phyloP scores from a whole-genome alignment of 129 eudicot genomes.

The Mikania micrantha region DNA sequence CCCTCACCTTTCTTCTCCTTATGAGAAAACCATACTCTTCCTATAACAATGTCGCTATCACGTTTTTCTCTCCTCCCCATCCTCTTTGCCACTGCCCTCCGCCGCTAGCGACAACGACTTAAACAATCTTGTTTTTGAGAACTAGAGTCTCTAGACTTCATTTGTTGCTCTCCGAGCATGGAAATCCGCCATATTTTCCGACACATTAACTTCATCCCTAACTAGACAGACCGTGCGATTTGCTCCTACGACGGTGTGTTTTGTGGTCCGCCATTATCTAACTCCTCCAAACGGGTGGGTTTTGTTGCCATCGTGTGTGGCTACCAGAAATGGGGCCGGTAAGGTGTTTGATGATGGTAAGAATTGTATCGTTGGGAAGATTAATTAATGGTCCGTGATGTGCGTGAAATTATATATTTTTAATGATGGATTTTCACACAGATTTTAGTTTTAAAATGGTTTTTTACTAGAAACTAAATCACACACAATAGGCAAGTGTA shows the following conservation, averaged over 20 bases:
- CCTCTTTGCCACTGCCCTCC: slow-evolving; percentile 25
- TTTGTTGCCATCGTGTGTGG: slow-evolving; percentile 66
- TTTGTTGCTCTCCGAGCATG: slow-evolving; percentile 91
- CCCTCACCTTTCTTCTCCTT: too few relatives aligned
- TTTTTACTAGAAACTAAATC: too few relatives aligned
- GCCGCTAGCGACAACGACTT: slow-evolving; percentile 20
- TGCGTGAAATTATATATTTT: too few relatives aligned
- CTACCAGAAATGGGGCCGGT: slow-evolving; percentile 16
- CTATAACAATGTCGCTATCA: slow-evolving; percentile 20
- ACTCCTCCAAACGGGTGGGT: slow-evolving; percentile 43
- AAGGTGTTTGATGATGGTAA: slow-evolving; percentile 42
- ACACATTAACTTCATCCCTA: slow-evolving; percentile 71
- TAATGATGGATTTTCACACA: too few relatives aligned
- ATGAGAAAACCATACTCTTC: too few relatives aligned
- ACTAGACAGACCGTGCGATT: slow-evolving; percentile 70
- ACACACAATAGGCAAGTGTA: too few relatives aligned
- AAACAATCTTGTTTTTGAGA: slow-evolving; percentile 42
- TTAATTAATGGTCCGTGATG: slow-evolving; percentile 50
- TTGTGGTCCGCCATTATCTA: slow-evolving; percentile 40
- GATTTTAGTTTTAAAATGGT: too few relatives aligned
- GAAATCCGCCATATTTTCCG: slow-evolving; percentile 70
- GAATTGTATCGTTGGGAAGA: slow-evolving; percentile 59
- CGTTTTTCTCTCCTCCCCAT: slow-evolving; percentile 19
- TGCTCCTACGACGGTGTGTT: slow-evolving; percentile 71
- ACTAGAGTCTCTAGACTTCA: slow-evolving; percentile 45